Base-by-base conservation (phyloP, 2,329 filamentous ascomycete species). In the Beauveria medogensis region DNA sequence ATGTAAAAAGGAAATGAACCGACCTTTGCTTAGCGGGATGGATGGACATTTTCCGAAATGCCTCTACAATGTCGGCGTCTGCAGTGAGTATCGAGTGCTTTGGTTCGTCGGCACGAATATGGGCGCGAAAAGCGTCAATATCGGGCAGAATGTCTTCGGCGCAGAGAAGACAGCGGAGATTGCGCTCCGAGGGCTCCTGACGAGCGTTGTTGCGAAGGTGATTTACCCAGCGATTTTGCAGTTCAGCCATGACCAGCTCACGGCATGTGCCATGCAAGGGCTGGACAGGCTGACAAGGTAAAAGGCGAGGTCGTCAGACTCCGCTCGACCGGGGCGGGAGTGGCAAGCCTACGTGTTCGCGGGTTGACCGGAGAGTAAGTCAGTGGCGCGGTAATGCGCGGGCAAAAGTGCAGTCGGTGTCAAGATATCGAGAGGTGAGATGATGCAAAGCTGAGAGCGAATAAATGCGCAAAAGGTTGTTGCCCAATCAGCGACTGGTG, bases 111-210 rank as follows among this genome's bases (percentile, higher is more conserved):
- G 53, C 59, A 2, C 60, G 61, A 40, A 69, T 63, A 37, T 74
- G 72, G 1, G 62, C 56, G 16, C 63, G 66, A 61, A 73, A 73
- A 3, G 63, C 64, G 12, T 69, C 65, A 7, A 72, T 43, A 7
- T 65, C 65, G 0, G 61, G 44, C 1, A 65, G 62, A 10, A 72
- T 53, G 4, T 70, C 67, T 28, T 59, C 48, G 1, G 65, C 61
- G 24, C 72, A 73, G 2, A 65, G 41, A 1, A 66, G 66, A 56
- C 70, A 71, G 9, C 53, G 65, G 9, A 59, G 24, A 53, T 56
- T 51, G 3, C 60, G 62, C 2, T 64, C 63, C 9, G 53, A 55
- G 24, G 64, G 64, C 9, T 60, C 63, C 40, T 69, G 66, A 14
- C 66, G 67, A 12, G 67, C 58, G 28, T 62, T 63, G 37, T 64